Conservation (phyloP, 2,329 filamentous ascomycete species). For the Colletotrichum trifolii region DNA sequence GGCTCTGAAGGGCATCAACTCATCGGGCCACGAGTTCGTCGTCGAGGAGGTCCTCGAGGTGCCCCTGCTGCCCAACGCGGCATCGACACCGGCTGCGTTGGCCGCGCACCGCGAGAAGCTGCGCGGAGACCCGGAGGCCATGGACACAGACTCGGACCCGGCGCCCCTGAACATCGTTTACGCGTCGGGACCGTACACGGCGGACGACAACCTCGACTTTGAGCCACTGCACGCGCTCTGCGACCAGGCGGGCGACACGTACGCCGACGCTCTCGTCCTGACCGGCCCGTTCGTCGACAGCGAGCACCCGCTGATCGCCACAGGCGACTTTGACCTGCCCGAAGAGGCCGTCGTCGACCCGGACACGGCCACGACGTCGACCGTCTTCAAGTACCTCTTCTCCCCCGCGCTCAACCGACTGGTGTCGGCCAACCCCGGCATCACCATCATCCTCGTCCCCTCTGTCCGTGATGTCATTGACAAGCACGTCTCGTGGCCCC, state of each 20-base stretch:
- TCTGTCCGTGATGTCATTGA: conserved; percentile 84
- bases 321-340: conserved; percentile 81
- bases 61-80: conserved; percentile 80
- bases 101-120: conserved; percentile 77
- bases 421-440: conserved; percentile 74
- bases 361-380: conserved; percentile 82
- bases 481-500: conserved; percentile 88
- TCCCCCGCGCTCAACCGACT: conserved; percentile 79
- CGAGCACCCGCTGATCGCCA: conserved; percentile 88
- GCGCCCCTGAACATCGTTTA: conserved; percentile 81
- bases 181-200: conserved; percentile 89
- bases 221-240: conserved; percentile 87
- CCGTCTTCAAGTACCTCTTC: conserved; percentile 86
- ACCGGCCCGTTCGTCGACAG: conserved; percentile 90
- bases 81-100: conserved; percentile 73
- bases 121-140: conserved; percentile 70
- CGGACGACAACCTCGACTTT: conserved; percentile 91
- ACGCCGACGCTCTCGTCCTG: conserved; percentile 83
- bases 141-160: conserved; percentile 65
- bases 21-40: conserved; percentile 84
- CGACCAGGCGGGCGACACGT: conserved; percentile 77
- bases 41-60: conserved; percentile 81
- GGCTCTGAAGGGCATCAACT: conserved; percentile 86
- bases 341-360: conserved; percentile 75
- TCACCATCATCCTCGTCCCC: conserved; percentile 85